A percentile compares a stretch with the other conserved stretches of the same genome.
Evolutionary conservation across 2,329 filamentous ascomycete species (phyloP).

Genomic region (Fusarium gaditjirri): DNA sequence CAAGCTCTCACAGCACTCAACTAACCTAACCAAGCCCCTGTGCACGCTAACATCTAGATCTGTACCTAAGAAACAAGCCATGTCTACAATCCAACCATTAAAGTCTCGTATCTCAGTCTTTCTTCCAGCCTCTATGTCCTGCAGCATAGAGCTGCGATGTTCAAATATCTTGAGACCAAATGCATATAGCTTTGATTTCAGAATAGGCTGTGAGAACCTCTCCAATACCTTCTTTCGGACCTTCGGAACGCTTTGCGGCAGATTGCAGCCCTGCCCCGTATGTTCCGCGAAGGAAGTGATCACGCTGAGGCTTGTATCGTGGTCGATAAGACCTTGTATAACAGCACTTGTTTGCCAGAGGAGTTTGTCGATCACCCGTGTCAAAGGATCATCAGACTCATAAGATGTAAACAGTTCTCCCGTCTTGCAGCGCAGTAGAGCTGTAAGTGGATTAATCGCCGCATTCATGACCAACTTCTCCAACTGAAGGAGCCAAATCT

Average conservation of each 20-base stretch:
- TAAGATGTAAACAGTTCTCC: not conserved
- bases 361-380: not conserved
- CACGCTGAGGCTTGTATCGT: not conserved
- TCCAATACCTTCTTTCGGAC: not conserved
- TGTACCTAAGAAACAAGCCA: not conserved
- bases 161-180: constrained; percentile 13
- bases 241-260: not conserved
- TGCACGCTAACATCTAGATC: not conserved
- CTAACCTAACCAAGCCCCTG: not conserved
- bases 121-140: not conserved
- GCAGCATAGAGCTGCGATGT: constrained; percentile 11
- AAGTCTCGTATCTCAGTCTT: not conserved
- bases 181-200: not conserved
- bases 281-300: not conserved
- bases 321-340: constrained; percentile 1
- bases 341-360: not conserved
- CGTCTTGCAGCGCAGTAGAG: not conserved
- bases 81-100: constrained; percentile 7
- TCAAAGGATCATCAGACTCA: not conserved
- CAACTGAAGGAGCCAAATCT: constrained; percentile 1
- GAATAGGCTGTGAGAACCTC: not conserved
- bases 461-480: constrained; percentile 15
- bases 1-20: not conserved
- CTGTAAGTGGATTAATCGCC: constrained; percentile 6
- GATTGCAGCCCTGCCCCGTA: not conserved